phyloP scores from a whole-genome alignment of 1,284 basidiomycete species.

The Wolfiporia cocos region DNA sequence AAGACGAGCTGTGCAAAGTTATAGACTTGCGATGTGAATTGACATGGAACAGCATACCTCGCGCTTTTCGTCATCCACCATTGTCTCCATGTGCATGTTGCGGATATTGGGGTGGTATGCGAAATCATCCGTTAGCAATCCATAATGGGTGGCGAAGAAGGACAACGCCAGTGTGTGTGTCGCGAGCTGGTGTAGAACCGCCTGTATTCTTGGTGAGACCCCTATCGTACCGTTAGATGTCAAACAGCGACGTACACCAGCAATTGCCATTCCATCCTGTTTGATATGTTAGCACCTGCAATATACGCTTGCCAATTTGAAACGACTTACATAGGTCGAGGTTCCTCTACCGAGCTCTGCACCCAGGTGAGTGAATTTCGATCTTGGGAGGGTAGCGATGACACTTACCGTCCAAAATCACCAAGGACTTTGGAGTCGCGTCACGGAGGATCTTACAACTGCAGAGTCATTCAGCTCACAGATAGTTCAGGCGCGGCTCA shows the following conservation, averaged over 20 bases:
- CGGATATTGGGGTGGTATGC: constrained; percentile 89
- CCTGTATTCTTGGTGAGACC: constrained; percentile 31
- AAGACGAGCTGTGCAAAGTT: constrained; percentile 64
- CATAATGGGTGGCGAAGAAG: constrained; percentile 87
- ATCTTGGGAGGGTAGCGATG: constrained; percentile 5
- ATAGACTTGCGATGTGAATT: background rate
- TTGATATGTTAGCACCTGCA: constrained; percentile 21
- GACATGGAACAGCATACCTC: constrained; percentile 43
- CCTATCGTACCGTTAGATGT: constrained; percentile 19
- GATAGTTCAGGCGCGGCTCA: background rate
- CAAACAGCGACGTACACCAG: no score
- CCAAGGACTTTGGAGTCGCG: constrained; percentile 86
- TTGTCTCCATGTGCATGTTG: constrained; percentile 92
- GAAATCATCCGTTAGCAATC: constrained; percentile 82
- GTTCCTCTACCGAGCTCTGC: constrained; percentile 87
- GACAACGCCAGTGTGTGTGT: constrained; percentile 85
- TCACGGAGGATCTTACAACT: constrained; percentile 90
- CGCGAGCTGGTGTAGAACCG: constrained; percentile 89
- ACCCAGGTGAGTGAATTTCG: constrained; percentile 3
- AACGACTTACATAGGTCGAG: constrained; percentile 70
- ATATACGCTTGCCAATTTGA: background rate
- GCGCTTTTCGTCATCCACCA: constrained; percentile 84
- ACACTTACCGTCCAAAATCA: constrained; percentile 85
- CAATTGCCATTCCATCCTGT: constrained; percentile 94
- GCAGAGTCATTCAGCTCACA: background rate